phyloP scores from a whole-genome alignment of 2,329 filamentous ascomycete species.

The Botrytis pseudocinerea region DNA sequence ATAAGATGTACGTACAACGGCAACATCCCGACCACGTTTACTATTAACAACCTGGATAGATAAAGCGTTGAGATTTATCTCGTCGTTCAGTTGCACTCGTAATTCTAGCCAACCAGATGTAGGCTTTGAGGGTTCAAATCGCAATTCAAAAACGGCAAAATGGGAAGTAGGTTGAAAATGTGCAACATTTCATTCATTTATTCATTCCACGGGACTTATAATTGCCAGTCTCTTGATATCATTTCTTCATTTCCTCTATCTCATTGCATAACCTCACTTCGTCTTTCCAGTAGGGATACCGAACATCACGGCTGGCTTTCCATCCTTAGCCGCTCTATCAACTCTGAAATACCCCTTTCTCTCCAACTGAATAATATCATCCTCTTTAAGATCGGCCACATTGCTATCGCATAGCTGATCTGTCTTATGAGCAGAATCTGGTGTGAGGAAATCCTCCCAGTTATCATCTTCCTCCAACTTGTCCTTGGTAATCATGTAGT shows the following conservation, averaged over 20 bases:
- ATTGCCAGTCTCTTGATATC: constrained; percentile 4
- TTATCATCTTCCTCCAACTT: constrained; percentile 86
- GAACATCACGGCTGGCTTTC: constrained; percentile 63
- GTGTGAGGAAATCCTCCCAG: constrained; percentile 77
- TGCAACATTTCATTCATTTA: not conserved
- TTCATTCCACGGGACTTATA: not conserved
- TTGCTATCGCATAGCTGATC: constrained; percentile 80
- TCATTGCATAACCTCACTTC: constrained; percentile 27
- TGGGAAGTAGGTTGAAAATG: not conserved
- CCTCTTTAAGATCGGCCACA: constrained; percentile 73
- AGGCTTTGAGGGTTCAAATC: not conserved
- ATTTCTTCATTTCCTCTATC: constrained; percentile 3
- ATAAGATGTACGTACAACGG: not conserved
- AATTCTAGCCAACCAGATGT: not conserved
- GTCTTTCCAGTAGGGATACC: constrained; percentile 68
- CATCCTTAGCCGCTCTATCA: constrained; percentile 63
- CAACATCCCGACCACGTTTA: not conserved
- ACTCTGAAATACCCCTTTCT: constrained; percentile 89
- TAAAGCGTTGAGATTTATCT: not conserved
- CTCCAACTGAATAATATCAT: constrained; percentile 94
- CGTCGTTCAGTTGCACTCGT: not conserved
- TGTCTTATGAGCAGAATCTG: constrained; percentile 71
- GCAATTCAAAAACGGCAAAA: not conserved
- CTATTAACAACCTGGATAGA: not conserved
- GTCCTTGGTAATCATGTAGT: constrained; percentile 94